phyloP scores from a whole-genome alignment of 169 alveolate species.

The Plasmodium billcollinsi region DNA sequence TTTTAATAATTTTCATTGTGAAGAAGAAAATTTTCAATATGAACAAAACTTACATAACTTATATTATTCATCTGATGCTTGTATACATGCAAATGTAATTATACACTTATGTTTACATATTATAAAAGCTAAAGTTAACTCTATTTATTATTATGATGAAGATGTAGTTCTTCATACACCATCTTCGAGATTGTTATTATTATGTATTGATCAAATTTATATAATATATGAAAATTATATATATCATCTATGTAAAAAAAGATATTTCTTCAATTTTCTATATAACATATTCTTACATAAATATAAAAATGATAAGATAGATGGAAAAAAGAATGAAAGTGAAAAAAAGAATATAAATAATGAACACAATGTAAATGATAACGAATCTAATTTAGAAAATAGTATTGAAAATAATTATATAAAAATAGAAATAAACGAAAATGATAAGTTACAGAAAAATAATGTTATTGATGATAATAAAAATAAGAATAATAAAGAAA shows the following conservation, averaged over 20 bases:
- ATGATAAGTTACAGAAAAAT: neutral
- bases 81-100: slow-evolving; percentile 64
- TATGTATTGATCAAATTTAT: slow-evolving; percentile 72
- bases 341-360: neutral
- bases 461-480: neutral
- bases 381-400: neutral
- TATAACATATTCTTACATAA: slow-evolving; percentile 26
- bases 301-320: slow-evolving; percentile 7
- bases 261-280: slow-evolving; percentile 51
- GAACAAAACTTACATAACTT: slow-evolving; percentile 28
- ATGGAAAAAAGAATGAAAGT: neutral
- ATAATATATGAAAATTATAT: slow-evolving; percentile 73
- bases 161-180: slow-evolving; percentile 38
- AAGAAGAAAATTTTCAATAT: slow-evolving; percentile 25
- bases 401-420: neutral
- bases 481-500: slow-evolving; percentile 2
- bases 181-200: slow-evolving; percentile 55
- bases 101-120: slow-evolving; percentile 58
- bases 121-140: slow-evolving; percentile 52
- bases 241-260: slow-evolving; percentile 67
- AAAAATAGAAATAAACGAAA: neutral
- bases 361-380: neutral
- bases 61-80: slow-evolving; percentile 63
- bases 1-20: neutral
- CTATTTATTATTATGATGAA: slow-evolving; percentile 57